Percentiles rank a stretch among this genome's conserved stretches.
Conservation (phyloP, 768 basidiomycete species). For the Termitomyces sp. region DNA sequence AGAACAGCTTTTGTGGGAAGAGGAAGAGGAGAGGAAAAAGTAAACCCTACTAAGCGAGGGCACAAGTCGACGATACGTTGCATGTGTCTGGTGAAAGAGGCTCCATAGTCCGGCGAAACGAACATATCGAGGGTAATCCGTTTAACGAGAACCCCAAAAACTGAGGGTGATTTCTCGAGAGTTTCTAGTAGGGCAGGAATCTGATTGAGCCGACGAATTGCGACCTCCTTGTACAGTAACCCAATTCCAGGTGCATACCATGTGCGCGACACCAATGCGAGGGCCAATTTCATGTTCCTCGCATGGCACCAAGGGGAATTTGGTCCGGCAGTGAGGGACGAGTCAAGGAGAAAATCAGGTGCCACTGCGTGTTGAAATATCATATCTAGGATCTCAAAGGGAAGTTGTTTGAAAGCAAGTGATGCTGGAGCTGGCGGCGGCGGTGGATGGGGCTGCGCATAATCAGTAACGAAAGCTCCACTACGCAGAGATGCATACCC, state of each 20-base stretch:
- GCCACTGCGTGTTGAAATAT: slow-evolving; percentile 21
- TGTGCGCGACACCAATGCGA: slow-evolving; percentile 20
- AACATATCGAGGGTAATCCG: slow-evolving; percentile 10
- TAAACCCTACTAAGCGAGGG: slow-evolving; percentile 3
- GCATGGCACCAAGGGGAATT: slow-evolving; percentile 20
- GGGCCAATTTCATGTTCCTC: slow-evolving; percentile 14
- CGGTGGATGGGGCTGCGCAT: not conserved
- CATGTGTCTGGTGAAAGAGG: slow-evolving; percentile 7
- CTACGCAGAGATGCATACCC: not conserved
- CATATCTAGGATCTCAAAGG: slow-evolving; percentile 19
- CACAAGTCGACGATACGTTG: slow-evolving; percentile 8
- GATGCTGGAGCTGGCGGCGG: not conserved
- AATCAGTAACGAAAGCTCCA: not conserved
- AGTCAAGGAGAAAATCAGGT: slow-evolving; percentile 17
- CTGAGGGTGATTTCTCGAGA: slow-evolving; percentile 7
- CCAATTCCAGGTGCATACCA: slow-evolving; percentile 21
- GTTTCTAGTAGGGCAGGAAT: slow-evolving; percentile 16
- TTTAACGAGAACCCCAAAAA: slow-evolving; percentile 11
- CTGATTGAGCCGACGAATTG: slow-evolving; percentile 19
- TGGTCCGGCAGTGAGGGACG: slow-evolving; percentile 10
- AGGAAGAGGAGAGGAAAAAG: not conserved
- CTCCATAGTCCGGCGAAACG: slow-evolving; percentile 6
- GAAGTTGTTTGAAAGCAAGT: slow-evolving; percentile 3
- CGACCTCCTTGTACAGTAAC: slow-evolving; percentile 22
- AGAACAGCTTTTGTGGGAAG: slow-evolving; percentile 5